phyloP scores from a whole-genome alignment of 164 flowering plant genomes.

The Saururus chinensis region DNA sequence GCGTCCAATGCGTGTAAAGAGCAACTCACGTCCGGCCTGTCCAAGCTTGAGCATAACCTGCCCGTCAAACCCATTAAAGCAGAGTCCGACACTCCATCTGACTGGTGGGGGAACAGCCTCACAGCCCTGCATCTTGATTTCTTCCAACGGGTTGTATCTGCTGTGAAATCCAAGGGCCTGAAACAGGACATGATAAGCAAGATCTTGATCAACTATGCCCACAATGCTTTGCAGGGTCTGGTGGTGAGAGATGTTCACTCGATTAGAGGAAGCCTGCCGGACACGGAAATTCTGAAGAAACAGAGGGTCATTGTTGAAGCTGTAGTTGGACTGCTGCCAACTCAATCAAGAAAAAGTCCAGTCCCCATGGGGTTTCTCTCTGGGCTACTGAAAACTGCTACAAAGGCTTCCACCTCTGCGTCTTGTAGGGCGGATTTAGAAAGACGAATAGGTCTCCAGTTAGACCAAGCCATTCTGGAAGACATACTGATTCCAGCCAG shows the following conservation, averaged over 20 bases:
- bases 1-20: slow-evolving; percentile 84
- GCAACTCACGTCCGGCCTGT: slow-evolving; percentile 78
- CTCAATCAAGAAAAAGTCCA: slow-evolving; percentile 71
- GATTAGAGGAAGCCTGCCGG: slow-evolving; percentile 38
- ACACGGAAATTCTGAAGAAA: slow-evolving; percentile 61
- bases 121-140: slow-evolving; percentile 63
- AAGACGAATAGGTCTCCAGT: slow-evolving; percentile 75
- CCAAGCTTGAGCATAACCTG: slow-evolving; percentile 62
- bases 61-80: slow-evolving; percentile 26
- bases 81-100: slow-evolving; percentile 56
- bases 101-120: slow-evolving; percentile 92
- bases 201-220: slow-evolving; percentile 74
- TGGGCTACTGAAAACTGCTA: slow-evolving; percentile 65
- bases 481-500: slow-evolving; percentile 81
- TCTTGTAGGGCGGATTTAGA: slow-evolving; percentile 81
- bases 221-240: slow-evolving; percentile 62
- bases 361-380: slow-evolving; percentile 96
- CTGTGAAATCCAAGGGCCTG: slow-evolving; percentile 75
- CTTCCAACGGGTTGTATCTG: slow-evolving; percentile 72
- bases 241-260: slow-evolving; percentile 42
- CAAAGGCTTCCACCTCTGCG: slow-evolving; percentile 46
- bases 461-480: slow-evolving; percentile 97
- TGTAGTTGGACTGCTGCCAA: slow-evolving; percentile 62
- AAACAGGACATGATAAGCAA: slow-evolving; percentile 69
- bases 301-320: slow-evolving; percentile 70